Evolutionary conservation across 2,329 filamentous ascomycete species (phyloP), one percentile per base, ranked within the genome.

Genomic region (Fusarium devonianum): DNA sequence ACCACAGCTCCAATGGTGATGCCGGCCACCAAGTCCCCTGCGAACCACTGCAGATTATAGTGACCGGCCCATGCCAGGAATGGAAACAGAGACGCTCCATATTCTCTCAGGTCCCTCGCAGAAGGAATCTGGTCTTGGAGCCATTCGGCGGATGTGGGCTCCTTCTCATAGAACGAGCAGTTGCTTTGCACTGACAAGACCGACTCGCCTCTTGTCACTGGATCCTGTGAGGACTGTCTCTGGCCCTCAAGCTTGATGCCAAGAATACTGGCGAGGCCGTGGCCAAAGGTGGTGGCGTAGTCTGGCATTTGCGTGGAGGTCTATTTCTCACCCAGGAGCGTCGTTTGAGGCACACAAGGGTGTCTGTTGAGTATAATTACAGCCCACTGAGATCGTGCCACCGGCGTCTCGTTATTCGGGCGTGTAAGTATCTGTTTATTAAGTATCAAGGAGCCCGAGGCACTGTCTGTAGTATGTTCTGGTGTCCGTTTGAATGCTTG

Each of bases 1-100:
- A 97, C 92, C 17, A 84, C 77, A 25, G 80, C 79, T n/a, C 82
- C 81, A 47, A 84, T 79, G 3, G 82, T 84, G 47, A 73, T 62
- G 19, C 74, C 93, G 50, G 94, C 93, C 48, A 97, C 86, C 35
- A 97, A 73, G 74, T 99, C 94, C 64, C 94, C 94, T 12, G 85
- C 71, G 5, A 97, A 73, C 94, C 94, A 99, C 75, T 92, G 86
- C 4, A 86, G 9, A 69, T 99, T 99, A 76, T 99, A 99, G 62
- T 86, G 84, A 9, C 77, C 73, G 48, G 97, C 93, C 94, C 94
- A 99, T n/a, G 84, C 79, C 5, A 89, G 69, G 68, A 97, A 97
- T 0, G 94, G 94, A 61, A 99, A 96, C 1, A 97, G 75, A 11
- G 83, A 88, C 58, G 78, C 74, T 49, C 86, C 46, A 67, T 97